A percentile compares a stretch with the other conserved stretches of the same genome.
Evolutionary conservation across 495 filamentous ascomycete species (phyloP).

Genomic region (Hypoxylon lenormandii): DNA sequence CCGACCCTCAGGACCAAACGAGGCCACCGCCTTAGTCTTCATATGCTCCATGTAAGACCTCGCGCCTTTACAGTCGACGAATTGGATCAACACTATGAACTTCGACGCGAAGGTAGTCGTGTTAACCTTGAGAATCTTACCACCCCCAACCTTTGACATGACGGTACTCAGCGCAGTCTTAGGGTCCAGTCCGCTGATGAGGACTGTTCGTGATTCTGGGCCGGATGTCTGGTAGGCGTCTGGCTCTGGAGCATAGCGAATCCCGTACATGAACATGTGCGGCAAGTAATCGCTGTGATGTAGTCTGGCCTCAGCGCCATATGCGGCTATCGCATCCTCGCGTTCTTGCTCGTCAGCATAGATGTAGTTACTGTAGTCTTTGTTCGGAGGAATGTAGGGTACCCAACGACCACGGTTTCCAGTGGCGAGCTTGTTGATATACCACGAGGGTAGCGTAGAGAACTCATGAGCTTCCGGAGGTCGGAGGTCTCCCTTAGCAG

Average conservation of each 20-base stretch:
- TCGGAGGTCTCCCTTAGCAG: neutral
- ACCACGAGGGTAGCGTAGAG: neutral
- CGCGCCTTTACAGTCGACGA: neutral
- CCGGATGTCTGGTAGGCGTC: neutral
- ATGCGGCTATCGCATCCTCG: neutral
- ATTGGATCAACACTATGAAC: constrained; percentile 14
- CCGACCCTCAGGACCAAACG: too few relatives aligned
- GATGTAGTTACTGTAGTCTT: neutral
- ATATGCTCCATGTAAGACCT: neutral
- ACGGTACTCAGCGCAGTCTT: neutral
- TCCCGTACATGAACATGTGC: constrained; percentile 15
- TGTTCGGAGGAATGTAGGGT: neutral
- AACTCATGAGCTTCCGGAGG: neutral
- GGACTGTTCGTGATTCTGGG: constrained; percentile 9
- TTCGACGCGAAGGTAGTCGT: neutral
- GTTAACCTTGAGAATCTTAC: constrained; percentile 8
- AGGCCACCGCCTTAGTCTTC: too few relatives aligned
- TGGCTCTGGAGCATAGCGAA: constrained; percentile 9
- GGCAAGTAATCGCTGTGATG: neutral
- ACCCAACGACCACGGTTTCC: too few relatives aligned
- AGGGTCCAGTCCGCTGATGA: constrained; percentile 12
- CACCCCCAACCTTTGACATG: constrained; percentile 24
- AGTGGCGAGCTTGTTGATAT: neutral
- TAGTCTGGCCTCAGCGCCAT: neutral
- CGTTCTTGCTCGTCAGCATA: constrained; percentile 10